Evolutionary conservation across 202 grass and related monocot genomes (phyloP), one percentile per base, ranked within the genome.

Genomic region (Schoenoplectus tabernaemontani): DNA sequence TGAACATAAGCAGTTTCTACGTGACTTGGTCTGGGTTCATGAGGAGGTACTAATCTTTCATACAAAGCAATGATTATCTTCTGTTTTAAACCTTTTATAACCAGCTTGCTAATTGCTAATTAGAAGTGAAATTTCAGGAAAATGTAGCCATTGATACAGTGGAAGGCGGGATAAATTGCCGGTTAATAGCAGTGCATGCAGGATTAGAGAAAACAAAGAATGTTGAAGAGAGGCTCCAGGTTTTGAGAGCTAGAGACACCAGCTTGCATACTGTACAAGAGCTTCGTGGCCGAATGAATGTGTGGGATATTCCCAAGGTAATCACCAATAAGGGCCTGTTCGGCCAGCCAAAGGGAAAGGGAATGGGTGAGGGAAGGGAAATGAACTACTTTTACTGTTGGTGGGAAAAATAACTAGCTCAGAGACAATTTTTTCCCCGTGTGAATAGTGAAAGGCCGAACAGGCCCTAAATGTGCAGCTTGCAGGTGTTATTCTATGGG

Each of bases 131-230:
- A 54, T 82, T 47, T 69, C 59, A 98, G 91, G 88, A 98, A 69
- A 78, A 87, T 12, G 82, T 98, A 42, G 75, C 57, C 19, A 81
- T 94, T 60, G 81, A 94, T 80, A 94, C 74, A 1, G 86, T 90
- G 7, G 82, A 82, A 88, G 56, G 57, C 13, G 87, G 83, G 70
- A 86, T 90, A 46, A 70, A 84, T 23, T 98, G 89, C 81, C 88
- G 88, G 13, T 51, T 98, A 53, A 94, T 98, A 42, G 88, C 91
- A 1, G 95, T 98, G 83, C 95, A 94, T 81, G 89, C 91, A 83
- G 95, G 91, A 43, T 84, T 98, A 62, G 78, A 85, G 50, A 92
- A 80, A 84, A 84, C 88, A 32, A 81, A 85, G 43, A 78, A 84
- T 59, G 80, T 98, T 61, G 81, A 87, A 78, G 95, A 92, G 76